Evolutionary conservation across 495 filamentous ascomycete species (phyloP), one percentile per base, ranked within the genome.

Genomic region (Lasiosphaeria hispida): DNA sequence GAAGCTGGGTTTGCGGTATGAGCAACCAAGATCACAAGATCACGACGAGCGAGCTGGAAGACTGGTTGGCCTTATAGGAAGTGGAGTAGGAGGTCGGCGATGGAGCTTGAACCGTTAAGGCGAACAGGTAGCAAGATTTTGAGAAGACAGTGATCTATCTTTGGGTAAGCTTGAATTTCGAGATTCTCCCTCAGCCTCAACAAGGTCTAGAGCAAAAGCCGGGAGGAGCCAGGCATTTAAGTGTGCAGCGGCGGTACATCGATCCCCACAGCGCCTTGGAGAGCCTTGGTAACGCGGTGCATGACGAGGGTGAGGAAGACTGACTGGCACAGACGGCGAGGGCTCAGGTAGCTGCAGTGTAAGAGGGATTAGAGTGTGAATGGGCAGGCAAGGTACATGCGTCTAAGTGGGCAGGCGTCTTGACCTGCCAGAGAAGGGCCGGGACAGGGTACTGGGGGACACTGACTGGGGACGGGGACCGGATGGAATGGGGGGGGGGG

Each of bases 161-260:
- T 71, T 71, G 69, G 69, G 57, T 40, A 60, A 47, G 61, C 34
- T 61, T 51, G 58, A 62, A 39, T 49, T 42, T 58, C 34, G 33
- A 62, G 58, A 68, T 59, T 53, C 23, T 60, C 23, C 64, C 64
- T 68, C 64, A 69, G 69, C 69, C 69, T 65, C 69, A 68, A 56
- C 41, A 55, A 55, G 55, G 23, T 57, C 62, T 43, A 62, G 59
- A 62, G 64, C 63, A 65, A 53, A 61, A 55, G 55, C 53, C 54
- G 41, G 67, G 65, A 61, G 38, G 57, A 63, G 59, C 55, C 61
- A 63, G 57, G 66, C 67, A 69, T 66, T 68, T 67, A 69, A 66
- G 41, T 58, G 53, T 54, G 59, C 49, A 50, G 63, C 60, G 62
- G 66, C 64, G 55, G 67, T 67, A 67, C 64, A 62, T 66, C 23